Evolutionary conservation across 495 filamentous ascomycete genomes (phyloP), one percentile per base, ranked within the genome.

Genomic region (Penicillium pancosmium): DNA sequence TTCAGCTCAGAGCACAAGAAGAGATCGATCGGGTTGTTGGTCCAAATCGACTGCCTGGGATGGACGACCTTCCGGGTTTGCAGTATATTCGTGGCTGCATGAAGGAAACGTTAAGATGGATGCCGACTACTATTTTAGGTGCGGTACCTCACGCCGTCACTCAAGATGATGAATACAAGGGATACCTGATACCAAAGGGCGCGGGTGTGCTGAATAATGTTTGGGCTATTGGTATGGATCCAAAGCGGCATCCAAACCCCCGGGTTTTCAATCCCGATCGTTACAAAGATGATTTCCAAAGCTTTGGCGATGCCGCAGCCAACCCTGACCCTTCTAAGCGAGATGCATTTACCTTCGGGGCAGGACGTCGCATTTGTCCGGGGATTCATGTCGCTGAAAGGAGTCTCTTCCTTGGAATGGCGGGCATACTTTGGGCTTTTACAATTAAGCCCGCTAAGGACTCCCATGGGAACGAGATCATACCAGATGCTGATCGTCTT

Each of bases 361-460:
- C 67, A 1, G 72, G 70, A 0, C 65, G 70, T 10, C 64, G 71
- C 2, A 67, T 72, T 33, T 74, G 71, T 48, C 71, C 60, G 0
- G 71, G 69, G 0, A 72, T 73, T 1, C 68, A 69, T 48, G 57
- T 74, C 21, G 71, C 71, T 0, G 71, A 74, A 58, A 63, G 71
- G 12, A 79, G 71, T 13, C 60, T 87, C 43, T 84, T 81, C 65
- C 59, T 85, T 0, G 76, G 68, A 18, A 74, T 82, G 25, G 70
- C 82, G 11, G 69, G 80, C n/a, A 72, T 86, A 23, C 56, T 86
- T 21, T 87, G 85, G 84, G 82, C 74, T 0, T 86, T 85, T 47
- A 51, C 64, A 9, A 59, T 70, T 11, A 27, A 50, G 41, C 66
- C 61, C 1, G 52, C 33, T 4, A 27, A 50, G 15, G 63, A 70